Conservation (phyloP, 352 stramenopile species). For the Phytophthora vignae region DNA sequence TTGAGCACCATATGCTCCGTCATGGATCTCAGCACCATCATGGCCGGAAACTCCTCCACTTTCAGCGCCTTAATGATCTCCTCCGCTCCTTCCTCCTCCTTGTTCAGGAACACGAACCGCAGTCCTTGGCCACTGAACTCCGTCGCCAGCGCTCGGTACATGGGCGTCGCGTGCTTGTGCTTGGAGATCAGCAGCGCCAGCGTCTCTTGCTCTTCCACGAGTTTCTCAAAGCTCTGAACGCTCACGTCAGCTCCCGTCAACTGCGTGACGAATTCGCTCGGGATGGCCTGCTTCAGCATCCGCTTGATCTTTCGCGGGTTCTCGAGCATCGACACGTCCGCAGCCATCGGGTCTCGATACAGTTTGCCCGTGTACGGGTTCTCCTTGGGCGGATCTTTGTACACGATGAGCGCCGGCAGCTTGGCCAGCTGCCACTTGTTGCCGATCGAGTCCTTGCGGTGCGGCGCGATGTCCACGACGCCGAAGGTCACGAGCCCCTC, state of each 20-base stretch:
- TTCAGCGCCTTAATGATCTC: conserved; percentile 45
- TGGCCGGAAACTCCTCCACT: conserved; percentile 49
- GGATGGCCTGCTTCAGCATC: conserved; percentile 68
- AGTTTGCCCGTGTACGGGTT: conserved; percentile 79
- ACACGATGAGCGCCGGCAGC: conserved; percentile 65
- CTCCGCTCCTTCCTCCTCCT: conserved; percentile 37
- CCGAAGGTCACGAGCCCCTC: conserved; percentile 52
- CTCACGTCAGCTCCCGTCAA: conserved; percentile 23
- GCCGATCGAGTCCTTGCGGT: conserved; percentile 40
- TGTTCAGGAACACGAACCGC: conserved; percentile 62
- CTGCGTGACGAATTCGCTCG: conserved; percentile 58
- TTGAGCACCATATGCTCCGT: conserved; percentile 37
- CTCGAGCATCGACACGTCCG: conserved; percentile 45
- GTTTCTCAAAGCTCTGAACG: conserved; percentile 33
- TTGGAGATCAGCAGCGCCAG: conserved; percentile 73
- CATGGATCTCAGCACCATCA: conserved; percentile 58
- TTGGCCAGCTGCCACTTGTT: conserved; percentile 66
- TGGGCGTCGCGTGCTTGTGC: conserved; percentile 59
- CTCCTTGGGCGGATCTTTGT: conserved; percentile 65
- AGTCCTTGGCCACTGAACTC: conserved; percentile 63
- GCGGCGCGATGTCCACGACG: conserved; percentile 48
- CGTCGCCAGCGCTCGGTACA: conserved; percentile 69
- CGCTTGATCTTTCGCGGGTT: conserved; percentile 66
- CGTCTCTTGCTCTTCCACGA: conserved; percentile 34
- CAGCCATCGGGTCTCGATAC: conserved; percentile 59